These are phyloP conservation scores for Plasmodium chabaudi DNA, from an alignment of 169 alveolate genomes.

Conservation along the genomic window DNA sequence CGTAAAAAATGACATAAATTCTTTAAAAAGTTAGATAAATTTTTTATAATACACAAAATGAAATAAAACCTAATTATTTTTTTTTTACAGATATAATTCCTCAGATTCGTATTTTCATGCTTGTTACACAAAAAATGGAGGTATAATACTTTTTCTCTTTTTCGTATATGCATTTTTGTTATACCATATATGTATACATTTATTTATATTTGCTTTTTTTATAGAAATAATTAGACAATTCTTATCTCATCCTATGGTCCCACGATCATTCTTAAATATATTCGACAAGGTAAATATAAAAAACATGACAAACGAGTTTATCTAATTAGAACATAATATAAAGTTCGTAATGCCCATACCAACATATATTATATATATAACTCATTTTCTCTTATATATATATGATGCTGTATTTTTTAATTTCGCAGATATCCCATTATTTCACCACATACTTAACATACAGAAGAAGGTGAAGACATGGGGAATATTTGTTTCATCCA, in stretches of 20 bases:
- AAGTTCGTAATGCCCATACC: background rate
- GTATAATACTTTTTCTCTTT: constrained; percentile 4
- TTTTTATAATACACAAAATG: background rate
- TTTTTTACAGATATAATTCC: constrained; percentile 33
- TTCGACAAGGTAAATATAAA: constrained; percentile 56
- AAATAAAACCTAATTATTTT: background rate
- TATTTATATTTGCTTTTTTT: constrained; percentile 2
- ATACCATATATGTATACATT: background rate
- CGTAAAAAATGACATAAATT: background rate
- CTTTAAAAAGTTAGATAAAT: background rate
- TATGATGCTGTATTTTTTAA: background rate
- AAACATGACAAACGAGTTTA: background rate
- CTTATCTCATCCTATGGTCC: constrained; percentile 73
- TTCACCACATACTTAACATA: constrained; percentile 38
- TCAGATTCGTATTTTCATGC: constrained; percentile 76
- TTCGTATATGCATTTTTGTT: background rate
- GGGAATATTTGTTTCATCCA: constrained; percentile 4
- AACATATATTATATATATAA: constrained; percentile 1
- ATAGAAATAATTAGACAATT: constrained; percentile 73
- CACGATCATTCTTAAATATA: constrained; percentile 19
- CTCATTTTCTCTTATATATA: background rate
- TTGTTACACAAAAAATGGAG: constrained; percentile 73
- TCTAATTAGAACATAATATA: background rate
- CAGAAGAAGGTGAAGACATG: constrained; percentile 28
- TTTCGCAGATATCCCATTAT: constrained; percentile 46